These are phyloP conservation scores for Nigrograna mackinnonii DNA, from an alignment of 2,329 filamentous ascomycete species.

Conservation along the genomic window DNA sequence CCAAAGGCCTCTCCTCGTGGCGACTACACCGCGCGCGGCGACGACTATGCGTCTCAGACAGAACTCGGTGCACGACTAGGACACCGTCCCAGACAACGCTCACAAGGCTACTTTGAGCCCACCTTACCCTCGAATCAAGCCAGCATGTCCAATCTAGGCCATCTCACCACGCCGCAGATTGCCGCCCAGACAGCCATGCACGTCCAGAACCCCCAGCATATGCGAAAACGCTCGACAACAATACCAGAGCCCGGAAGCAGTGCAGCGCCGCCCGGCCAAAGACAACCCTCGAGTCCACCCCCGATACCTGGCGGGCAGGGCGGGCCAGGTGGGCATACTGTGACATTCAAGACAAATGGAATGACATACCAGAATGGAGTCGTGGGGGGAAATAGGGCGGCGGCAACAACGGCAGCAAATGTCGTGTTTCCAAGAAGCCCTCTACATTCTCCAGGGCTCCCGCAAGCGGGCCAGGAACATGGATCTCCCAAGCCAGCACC, in stretches of 20 bases:
- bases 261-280: conserved; percentile 18
- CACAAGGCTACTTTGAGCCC: conserved; percentile 77
- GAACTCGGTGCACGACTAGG: conserved; percentile 40
- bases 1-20: conserved; percentile 13
- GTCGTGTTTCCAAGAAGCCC: conserved; percentile 71
- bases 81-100: conserved; percentile 69
- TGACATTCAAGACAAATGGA: conserved; percentile 45
- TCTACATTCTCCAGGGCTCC: conserved; percentile 45
- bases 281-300: conserved; percentile 58
- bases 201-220: conserved; percentile 59
- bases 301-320: conserved; percentile 55
- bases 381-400: conserved; percentile 62
- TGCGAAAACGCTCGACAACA: conserved; percentile 74
- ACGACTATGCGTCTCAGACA: conserved; percentile 37
- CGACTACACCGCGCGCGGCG: conserved; percentile 37
- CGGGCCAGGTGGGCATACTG: conserved; percentile 24
- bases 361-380: conserved; percentile 64
- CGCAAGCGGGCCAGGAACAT: conserved; percentile 25
- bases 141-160: conserved; percentile 45
- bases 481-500: conserved; percentile 36
- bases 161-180: conserved; percentile 71
- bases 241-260: conserved; percentile 61
- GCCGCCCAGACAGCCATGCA: conserved; percentile 79
- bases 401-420: conserved; percentile 73
- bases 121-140: conserved; percentile 66